Conservation (phyloP, 441 rosid species). For the Pelargonium cotyledonis region DNA sequence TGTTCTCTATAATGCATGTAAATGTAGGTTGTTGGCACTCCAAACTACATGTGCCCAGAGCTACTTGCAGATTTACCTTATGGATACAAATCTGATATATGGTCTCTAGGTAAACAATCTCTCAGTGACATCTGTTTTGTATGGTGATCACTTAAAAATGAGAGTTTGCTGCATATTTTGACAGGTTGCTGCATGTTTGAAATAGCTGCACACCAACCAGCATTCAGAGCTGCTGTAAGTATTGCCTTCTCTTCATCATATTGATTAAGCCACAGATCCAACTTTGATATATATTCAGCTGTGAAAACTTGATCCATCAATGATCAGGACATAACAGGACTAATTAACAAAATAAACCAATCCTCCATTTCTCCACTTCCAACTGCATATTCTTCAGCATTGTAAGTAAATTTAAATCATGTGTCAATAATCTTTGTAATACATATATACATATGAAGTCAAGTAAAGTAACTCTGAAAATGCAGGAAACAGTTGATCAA, state of each 20-base stretch:
- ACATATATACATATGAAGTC: background rate
- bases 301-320: background rate
- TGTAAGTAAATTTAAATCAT: constrained; percentile 40
- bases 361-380: constrained; percentile 86
- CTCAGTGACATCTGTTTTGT: constrained; percentile 1
- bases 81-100: constrained; percentile 91
- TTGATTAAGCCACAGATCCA: background rate
- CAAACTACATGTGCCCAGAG: constrained; percentile 94
- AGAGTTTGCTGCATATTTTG: constrained; percentile 24
- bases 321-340: constrained; percentile 90
- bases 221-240: constrained; percentile 83
- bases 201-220: constrained; percentile 88
- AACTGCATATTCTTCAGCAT: constrained; percentile 62
- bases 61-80: constrained; percentile 79
- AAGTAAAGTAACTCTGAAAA: background rate
- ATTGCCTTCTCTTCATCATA: background rate
- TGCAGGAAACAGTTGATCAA: constrained; percentile 83
- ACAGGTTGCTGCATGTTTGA: constrained; percentile 97
- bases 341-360: constrained; percentile 83
- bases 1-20: background rate
- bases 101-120: constrained; percentile 77
- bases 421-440: background rate
- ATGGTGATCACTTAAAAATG: constrained; percentile 10
- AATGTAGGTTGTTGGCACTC: constrained; percentile 72
- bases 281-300: background rate